Percentiles rank a stretch among this genome's conserved stretches.
These are phyloP conservation scores for Cyphellophora europaea DNA, from an alignment of 2,329 filamentous ascomycete genomes.

Conservation along the genomic window DNA sequence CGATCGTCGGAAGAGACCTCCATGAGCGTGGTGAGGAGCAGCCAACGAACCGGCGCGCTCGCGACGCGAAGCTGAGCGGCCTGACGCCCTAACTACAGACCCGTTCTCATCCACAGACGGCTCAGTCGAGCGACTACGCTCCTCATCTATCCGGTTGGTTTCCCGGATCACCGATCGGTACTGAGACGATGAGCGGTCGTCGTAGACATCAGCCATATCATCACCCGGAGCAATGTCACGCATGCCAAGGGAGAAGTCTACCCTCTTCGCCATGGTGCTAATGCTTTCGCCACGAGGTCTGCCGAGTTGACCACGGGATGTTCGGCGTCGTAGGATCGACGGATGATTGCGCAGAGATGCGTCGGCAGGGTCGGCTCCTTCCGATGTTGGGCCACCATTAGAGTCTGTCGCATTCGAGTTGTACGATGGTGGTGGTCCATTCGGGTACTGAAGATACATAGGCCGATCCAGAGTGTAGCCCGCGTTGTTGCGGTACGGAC, in stretches of 20 bases:
- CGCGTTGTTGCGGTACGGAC: slow-evolving; percentile 63
- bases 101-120: slow-evolving; percentile 5
- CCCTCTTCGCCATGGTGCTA: slow-evolving; percentile 49
- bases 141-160: slow-evolving; percentile 29
- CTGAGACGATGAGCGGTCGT: slow-evolving; percentile 38
- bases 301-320: slow-evolving; percentile 25
- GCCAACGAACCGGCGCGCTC: slow-evolving; percentile 2
- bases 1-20: slow-evolving; percentile 17
- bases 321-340: slow-evolving; percentile 47
- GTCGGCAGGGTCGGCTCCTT: slow-evolving; percentile 21
- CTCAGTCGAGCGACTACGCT: slow-evolving; percentile 19
- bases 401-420: slow-evolving; percentile 32
- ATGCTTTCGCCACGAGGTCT: slow-evolving; percentile 49
- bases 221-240: slow-evolving; percentile 48
- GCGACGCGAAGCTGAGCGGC: neutral
- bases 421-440: slow-evolving; percentile 35
- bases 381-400: slow-evolving; percentile 31
- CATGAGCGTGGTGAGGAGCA: slow-evolving; percentile 6
- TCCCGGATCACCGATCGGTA: slow-evolving; percentile 25
- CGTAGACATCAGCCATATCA: slow-evolving; percentile 56
- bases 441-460: slow-evolving; percentile 48
- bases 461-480: slow-evolving; percentile 60
- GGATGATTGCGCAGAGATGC: slow-evolving; percentile 26
- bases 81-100: slow-evolving; percentile 11
- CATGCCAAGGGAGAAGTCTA: slow-evolving; percentile 65